Base-by-base conservation (phyloP, 257 asterid species). In the Solanum chilense region DNA sequence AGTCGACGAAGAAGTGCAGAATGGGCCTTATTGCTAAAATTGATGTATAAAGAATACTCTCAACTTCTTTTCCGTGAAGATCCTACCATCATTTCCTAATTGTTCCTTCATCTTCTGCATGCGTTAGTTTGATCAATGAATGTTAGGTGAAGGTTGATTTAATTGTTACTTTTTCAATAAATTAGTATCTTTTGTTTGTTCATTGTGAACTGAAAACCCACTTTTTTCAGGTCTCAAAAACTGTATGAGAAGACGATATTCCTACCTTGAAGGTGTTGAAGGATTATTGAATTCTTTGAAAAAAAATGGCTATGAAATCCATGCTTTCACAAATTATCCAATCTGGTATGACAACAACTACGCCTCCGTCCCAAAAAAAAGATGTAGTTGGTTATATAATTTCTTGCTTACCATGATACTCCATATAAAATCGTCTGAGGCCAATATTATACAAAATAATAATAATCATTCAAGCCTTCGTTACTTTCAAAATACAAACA, bases 251-350 rank as follows among this genome's bases (percentile, higher is more conserved):
- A 92, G 76, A 85, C 98, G 95, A 56, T 97, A 94, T 88, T 92
- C 94, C 74, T 97, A 94, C 90, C 86, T 97, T 37, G 93, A 93
- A 90, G 99, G 98, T 58, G 93, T 97, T 78, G 95, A 95, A 90
- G 94, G 90, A 78, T 89, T 97, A 82, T 95, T 97, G 78, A 75
- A 78, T 81, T 92, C 91, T 91, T 93, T 97, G 78, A 95, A 94
- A 93, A 89, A 86, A 85, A 92, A 90, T 89, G 98, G 98, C 89
- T 95, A 94, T 70, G 98, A 97, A 84, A 94, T 97, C 92, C 98
- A 97, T 81, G 88, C 98, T 89, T 89, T 92, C 69, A 95, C 99
- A n/a, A 97, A 97, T 89, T 97, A 97, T 91, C 99, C 99, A 75
- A 89, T 91, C 85, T 97, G 99, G 98, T 95, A 91, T 82, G 92